Conservation (phyloP, 1,284 basidiomycete species). For the Cryptococcus floricola region DNA sequence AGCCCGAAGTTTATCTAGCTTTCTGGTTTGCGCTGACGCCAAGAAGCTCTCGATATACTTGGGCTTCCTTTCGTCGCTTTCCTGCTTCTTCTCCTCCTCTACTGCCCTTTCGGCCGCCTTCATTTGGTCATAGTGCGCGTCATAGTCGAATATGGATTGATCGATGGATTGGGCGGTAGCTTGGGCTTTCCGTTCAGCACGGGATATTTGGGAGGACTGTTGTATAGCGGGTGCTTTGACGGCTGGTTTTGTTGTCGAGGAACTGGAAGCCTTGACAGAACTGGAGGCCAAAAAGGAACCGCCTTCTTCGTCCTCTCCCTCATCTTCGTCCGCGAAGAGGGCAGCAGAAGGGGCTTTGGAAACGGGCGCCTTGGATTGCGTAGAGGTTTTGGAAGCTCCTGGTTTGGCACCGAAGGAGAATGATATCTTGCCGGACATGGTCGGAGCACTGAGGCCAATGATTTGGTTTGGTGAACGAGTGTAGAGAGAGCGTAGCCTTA, state of each 20-base stretch:
- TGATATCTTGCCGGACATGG: constrained; percentile 36
- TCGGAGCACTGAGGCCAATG: neutral
- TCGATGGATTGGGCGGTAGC: constrained; percentile 77
- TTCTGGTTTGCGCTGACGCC: constrained; percentile 76
- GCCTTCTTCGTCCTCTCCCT: constrained; percentile 16
- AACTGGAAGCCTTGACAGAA: neutral
- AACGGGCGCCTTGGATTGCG: constrained; percentile 16
- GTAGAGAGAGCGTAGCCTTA: too few species aligned
- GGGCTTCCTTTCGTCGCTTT: constrained; percentile 74
- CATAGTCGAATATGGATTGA: constrained; percentile 86
- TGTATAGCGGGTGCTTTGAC: neutral
- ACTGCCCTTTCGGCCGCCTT: constrained; percentile 73
- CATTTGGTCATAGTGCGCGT: constrained; percentile 94
- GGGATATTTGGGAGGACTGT: constrained; percentile 24
- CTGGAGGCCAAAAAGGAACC: constrained; percentile 3
- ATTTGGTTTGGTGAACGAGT: too few species aligned
- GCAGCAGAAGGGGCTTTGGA: constrained; percentile 10
- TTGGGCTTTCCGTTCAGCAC: constrained; percentile 41
- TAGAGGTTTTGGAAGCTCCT: constrained; percentile 24
- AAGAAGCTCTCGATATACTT: constrained; percentile 88
- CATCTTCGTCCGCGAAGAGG: constrained; percentile 34
- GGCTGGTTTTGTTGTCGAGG: neutral
- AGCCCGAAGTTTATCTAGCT: constrained; percentile 84
- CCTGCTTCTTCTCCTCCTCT: constrained; percentile 67
- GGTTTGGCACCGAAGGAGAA: constrained; percentile 35